These are phyloP conservation scores for Fusarium sambucinum DNA, from an alignment of 2,329 filamentous ascomycete species.

Conservation along the genomic window DNA sequence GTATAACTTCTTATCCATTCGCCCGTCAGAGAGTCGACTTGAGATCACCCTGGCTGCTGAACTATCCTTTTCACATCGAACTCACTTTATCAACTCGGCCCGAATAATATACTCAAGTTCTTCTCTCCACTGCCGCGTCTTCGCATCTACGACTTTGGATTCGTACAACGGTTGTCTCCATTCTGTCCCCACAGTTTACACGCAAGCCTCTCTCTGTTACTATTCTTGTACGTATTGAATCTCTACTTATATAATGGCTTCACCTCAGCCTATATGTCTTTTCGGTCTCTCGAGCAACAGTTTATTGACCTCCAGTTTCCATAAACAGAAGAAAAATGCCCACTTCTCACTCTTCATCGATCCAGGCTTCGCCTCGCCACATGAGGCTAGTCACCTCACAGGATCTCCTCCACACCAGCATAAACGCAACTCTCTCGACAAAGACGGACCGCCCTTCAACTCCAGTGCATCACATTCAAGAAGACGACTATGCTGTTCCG, in stretches of 20 bases:
- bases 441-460: slow-evolving; percentile 58
- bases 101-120: slow-evolving; percentile 9
- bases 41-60: background rate
- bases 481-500: slow-evolving; percentile 73
- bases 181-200: slow-evolving; percentile 44
- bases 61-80: background rate
- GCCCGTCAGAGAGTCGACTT: background rate
- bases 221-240: slow-evolving; percentile 38
- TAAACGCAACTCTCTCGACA: slow-evolving; percentile 64
- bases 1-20: background rate
- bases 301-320: slow-evolving; percentile 13
- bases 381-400: slow-evolving; percentile 60
- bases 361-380: slow-evolving; percentile 61
- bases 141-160: slow-evolving; percentile 13
- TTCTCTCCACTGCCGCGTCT: slow-evolving; percentile 22
- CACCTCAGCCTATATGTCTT: background rate
- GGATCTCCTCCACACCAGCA: slow-evolving; percentile 66
- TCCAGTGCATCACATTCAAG: slow-evolving; percentile 64
- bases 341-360: slow-evolving; percentile 55
- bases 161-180: slow-evolving; percentile 27
- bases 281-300: slow-evolving; percentile 8
- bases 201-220: slow-evolving; percentile 41
- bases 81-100: slow-evolving; percentile 14
- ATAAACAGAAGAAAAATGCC: slow-evolving; percentile 51
- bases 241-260: slow-evolving; percentile 31